Conservation (phyloP, 306 rosid species). For the Citrullus mucosospermus region DNA sequence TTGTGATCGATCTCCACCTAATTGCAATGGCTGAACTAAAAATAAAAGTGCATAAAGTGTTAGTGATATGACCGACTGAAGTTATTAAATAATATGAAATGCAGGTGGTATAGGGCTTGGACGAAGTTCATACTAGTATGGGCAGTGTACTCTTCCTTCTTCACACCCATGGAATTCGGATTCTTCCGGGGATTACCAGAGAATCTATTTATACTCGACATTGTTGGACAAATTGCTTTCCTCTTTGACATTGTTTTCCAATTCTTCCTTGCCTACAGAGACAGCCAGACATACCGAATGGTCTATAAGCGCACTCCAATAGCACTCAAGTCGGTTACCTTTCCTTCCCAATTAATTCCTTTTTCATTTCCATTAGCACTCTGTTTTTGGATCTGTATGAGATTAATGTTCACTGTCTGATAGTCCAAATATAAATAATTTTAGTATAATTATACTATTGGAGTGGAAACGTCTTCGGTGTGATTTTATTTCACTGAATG, state of each 20-base stretch:
- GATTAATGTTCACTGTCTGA: not conserved
- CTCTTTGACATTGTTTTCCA: constrained; percentile 63
- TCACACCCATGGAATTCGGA: constrained; percentile 94
- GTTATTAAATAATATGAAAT: not conserved
- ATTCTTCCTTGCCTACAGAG: constrained; percentile 73
- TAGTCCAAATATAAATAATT: not conserved
- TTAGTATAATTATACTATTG: not conserved
- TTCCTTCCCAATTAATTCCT: not conserved
- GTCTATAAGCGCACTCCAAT: constrained; percentile 53
- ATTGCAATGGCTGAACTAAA: no score
- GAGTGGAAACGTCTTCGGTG: not conserved
- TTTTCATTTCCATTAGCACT: not conserved
- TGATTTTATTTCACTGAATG: no score
- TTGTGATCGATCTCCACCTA: no score
- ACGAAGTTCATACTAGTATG: constrained; percentile 67
- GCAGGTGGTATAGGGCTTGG: constrained; percentile 83
- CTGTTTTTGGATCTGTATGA: not conserved
- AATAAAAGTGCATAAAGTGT: no score
- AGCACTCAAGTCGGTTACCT: constrained; percentile 44
- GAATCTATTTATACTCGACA: constrained; percentile 60
- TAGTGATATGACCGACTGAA: no score
- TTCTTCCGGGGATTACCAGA: constrained; percentile 71
- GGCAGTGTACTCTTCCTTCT: constrained; percentile 96
- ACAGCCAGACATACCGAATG: constrained; percentile 66
- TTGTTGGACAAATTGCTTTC: constrained; percentile 71